Conservation (phyloP, 2,329 filamentous ascomycete species). For the Botrytis fragariae region DNA sequence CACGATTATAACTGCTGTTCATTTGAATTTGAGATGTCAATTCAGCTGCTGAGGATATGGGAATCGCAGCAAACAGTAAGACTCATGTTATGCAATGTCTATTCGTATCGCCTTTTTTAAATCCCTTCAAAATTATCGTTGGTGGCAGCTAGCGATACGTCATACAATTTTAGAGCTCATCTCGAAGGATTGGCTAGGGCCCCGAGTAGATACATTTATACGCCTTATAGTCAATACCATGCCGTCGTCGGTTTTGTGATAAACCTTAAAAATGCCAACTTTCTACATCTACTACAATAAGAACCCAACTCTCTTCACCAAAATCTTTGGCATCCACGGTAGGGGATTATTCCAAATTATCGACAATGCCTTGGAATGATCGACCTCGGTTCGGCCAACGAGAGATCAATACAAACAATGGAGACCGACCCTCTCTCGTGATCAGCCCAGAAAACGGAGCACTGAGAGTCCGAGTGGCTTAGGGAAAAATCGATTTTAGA, state of each 20-base stretch:
- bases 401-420: not conserved
- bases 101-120: not conserved
- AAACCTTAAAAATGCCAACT: not conserved
- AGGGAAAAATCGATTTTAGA: slow-evolving; percentile 6
- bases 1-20: not conserved
- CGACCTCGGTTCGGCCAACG: slow-evolving; percentile 15
- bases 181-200: not conserved
- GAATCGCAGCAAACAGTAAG: not conserved
- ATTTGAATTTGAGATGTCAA: not conserved
- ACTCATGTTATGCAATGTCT: not conserved
- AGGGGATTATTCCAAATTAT: not conserved
- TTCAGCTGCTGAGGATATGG: not conserved
- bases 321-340: not conserved
- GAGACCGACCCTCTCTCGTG: slow-evolving; percentile 10
- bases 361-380: slow-evolving; percentile 2
- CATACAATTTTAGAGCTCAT: not conserved
- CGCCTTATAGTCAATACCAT: not conserved
- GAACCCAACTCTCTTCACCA: not conserved
- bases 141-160: not conserved
- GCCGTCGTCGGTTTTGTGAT: not conserved
- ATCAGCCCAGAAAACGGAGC: slow-evolving; percentile 18
- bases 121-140: not conserved
- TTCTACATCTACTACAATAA: not conserved
- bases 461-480: slow-evolving; percentile 19
- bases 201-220: not conserved